These are phyloP conservation scores for Plasmodium falciparum DNA, from an alignment of 169 alveolate genomes.

Conservation along the genomic window DNA sequence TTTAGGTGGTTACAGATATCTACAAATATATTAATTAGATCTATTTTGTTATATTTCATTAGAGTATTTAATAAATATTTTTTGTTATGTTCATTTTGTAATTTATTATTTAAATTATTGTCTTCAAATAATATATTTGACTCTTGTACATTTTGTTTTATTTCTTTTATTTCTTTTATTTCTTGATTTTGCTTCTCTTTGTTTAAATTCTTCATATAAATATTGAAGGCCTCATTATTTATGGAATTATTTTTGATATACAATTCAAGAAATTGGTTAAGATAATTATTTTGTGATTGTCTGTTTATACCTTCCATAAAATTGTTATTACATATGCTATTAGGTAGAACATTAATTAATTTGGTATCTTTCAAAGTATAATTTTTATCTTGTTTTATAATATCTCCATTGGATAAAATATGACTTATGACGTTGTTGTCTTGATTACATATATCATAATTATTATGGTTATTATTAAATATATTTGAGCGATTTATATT, in stretches of 20 bases:
- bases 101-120: constrained; percentile 1
- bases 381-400: neutral
- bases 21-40: constrained; percentile 56
- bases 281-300: constrained; percentile 2
- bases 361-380: neutral
- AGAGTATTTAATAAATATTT: constrained; percentile 15
- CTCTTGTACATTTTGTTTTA: neutral
- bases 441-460: too few relatives aligned
- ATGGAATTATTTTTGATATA: constrained; percentile 21
- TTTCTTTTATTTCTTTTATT: neutral
- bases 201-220: constrained; percentile 6
- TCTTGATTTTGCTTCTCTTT: neutral
- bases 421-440: neutral
- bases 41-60: constrained; percentile 50
- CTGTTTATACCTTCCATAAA: too few relatives aligned
- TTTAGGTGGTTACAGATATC: constrained; percentile 53
- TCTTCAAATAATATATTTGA: neutral
- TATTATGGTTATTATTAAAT: neutral
- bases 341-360: neutral
- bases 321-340: neutral
- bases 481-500: neutral
- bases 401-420: neutral
- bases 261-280: constrained; percentile 54
- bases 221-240: neutral
- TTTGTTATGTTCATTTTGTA: neutral